Evolutionary conservation across 208 protist species (phyloP), one percentile per base, ranked within the genome.

Genomic region (Trypanosomatidae sp.): DNA sequence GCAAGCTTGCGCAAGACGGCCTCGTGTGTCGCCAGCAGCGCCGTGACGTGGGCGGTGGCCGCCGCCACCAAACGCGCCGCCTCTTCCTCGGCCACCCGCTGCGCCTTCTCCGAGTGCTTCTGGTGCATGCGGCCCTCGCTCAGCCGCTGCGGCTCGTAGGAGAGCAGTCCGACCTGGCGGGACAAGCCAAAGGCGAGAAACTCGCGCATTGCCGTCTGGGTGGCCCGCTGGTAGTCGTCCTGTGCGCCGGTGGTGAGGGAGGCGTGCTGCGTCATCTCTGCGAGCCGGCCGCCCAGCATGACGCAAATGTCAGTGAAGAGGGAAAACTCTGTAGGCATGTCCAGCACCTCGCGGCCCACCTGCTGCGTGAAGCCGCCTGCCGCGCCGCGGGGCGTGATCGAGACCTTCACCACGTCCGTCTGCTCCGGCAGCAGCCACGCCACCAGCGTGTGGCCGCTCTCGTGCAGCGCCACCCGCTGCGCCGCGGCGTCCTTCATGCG

Each of bases 391-490:
- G 95, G 95, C 76, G 97, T 95, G 71, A 98, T 97, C 73, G 91
- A 96, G 46, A 98, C 86, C 78, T 98, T 98, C 28, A 97, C 84
- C 28, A 98, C 95, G 52, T 97, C 92, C 74, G 92, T 97, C 78
- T 98, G 95, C 39, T 95, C 71, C 12, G 95, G 89, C 47, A 76
- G 88, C 19, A 80, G 80, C 93, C 95, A 98, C 1, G 98, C 92
- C 77, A 99, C 97, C 47, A 99, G 88, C 36, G 97, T 96, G 84
- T 99, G 99, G 15, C 99, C 98, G 10, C 96, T 96, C 80, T 99
- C 99, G 88, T 99, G 99, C 73, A 99, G 99, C 0, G 99, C 98
- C 13, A 95, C 98, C 36, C 95, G 91, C 64, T 87, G 70, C 64
- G 95, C 70, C 6, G 95, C 93, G 7, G 59, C 41, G n/a, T 89